Conservation (phyloP, 2,329 filamentous ascomycete species). For the Arthroderma uncinatum region DNA sequence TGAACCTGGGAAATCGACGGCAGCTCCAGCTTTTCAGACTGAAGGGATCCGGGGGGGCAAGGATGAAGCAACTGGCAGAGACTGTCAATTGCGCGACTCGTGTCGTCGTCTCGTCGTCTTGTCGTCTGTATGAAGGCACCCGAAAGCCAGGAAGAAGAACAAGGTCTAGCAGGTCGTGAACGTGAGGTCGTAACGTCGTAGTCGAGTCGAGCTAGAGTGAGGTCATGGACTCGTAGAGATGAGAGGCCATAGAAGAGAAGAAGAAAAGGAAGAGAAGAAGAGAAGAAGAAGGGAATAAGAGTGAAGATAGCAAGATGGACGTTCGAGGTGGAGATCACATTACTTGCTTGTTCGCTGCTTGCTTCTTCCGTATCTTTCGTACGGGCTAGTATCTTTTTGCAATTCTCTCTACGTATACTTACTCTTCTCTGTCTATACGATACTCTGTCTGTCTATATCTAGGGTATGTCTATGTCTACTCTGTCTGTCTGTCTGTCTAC, state of each 20-base stretch:
- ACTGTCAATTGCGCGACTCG: conserved; percentile 3
- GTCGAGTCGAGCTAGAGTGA: conserved; percentile 19
- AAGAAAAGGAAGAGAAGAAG: conserved; percentile 10
- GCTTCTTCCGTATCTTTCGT: background rate
- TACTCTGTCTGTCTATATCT: no score
- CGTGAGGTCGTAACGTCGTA: conserved; percentile 24
- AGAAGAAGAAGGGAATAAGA: background rate
- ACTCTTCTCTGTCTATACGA: background rate
- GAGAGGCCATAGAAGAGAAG: conserved; percentile 3
- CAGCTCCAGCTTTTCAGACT: conserved; percentile 79
- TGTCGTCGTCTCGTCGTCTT: background rate
- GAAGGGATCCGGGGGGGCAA: background rate
- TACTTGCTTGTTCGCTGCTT: background rate
- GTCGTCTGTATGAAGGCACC: background rate
- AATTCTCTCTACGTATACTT: background rate
- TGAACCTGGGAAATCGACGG: conserved; percentile 75
- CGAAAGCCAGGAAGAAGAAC: background rate
- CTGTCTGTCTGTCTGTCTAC: background rate
- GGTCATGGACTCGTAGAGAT: conserved; percentile 20
- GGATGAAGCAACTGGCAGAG: background rate
- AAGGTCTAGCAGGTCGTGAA: background rate
- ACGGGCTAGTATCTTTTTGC: no score
- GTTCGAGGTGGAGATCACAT: conserved; percentile 2
- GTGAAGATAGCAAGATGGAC: background rate
- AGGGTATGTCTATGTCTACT: no score